Evolutionary conservation across 441 rosid genomes (phyloP).

Genomic region (Biscutella laevigata): DNA sequence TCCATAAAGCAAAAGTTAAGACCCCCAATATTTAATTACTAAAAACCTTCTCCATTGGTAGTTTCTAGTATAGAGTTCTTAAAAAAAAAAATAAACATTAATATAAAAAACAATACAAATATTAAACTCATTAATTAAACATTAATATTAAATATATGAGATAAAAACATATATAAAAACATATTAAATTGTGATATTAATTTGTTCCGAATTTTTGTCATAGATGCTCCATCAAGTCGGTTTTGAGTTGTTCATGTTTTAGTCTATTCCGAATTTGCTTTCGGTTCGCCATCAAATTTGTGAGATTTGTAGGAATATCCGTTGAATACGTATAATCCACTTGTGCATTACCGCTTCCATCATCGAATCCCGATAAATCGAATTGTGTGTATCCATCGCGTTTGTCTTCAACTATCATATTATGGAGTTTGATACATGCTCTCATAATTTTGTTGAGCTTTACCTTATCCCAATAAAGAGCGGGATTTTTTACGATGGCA

Average conservation of each 20-base stretch:
- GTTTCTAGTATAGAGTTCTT: too few species aligned
- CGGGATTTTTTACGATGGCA: not conserved
- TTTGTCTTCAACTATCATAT: not conserved
- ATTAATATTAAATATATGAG: too few species aligned
- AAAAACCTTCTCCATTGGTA: too few species aligned
- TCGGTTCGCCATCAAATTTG: not conserved
- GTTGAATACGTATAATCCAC: not conserved
- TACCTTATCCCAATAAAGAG: not conserved
- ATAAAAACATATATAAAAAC: too few species aligned
- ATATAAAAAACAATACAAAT: too few species aligned
- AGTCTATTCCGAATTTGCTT: not conserved
- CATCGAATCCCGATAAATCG: not conserved
- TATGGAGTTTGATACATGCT: not conserved
- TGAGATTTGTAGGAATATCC: not conserved
- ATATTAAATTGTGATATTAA: too few species aligned
- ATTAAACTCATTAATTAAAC: too few species aligned
- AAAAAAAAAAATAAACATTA: too few species aligned
- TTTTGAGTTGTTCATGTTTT: not conserved
- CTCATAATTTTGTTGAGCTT: not conserved
- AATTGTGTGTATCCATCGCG: not conserved
- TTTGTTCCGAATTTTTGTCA: not conserved
- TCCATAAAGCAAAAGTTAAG: too few species aligned
- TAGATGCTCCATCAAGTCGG: not conserved
- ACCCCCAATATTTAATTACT: too few species aligned
- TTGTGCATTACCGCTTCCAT: not conserved